phyloP scores from a whole-genome alignment of 75 land plant genomes.

The Pseudotsuga menziesii region DNA sequence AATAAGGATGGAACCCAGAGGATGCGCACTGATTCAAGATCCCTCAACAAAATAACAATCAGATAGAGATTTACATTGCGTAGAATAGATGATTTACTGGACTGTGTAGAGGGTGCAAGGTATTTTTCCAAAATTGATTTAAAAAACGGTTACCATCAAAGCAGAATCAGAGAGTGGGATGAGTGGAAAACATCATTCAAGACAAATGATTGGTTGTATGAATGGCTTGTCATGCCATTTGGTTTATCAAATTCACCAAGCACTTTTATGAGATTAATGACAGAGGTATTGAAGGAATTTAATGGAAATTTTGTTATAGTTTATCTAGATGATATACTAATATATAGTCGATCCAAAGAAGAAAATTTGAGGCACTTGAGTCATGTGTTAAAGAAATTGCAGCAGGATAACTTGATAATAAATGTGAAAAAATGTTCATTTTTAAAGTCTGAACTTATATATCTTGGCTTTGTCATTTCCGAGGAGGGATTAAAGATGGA shows the following conservation, averaged over 20 bases:
- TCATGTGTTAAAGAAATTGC: neutral
- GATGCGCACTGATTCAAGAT: neutral
- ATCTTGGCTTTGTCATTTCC: neutral
- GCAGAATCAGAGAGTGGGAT: neutral
- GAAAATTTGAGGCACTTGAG: neutral
- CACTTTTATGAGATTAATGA: neutral
- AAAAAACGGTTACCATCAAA: neutral
- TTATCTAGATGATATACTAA: neutral
- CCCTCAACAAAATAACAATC: neutral
- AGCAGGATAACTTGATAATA: neutral
- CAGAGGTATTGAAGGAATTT: neutral
- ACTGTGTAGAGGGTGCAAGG: neutral
- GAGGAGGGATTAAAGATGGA: neutral
- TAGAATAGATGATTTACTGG: neutral
- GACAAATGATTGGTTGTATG: neutral
- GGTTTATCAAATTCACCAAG: neutral
- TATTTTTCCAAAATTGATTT: neutral
- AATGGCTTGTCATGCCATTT: neutral
- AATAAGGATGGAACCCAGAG: neutral
- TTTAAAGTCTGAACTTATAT: no score
- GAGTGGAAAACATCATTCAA: neutral
- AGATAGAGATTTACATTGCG: no score
- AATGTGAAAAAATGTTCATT: neutral
- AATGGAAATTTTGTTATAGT: neutral
- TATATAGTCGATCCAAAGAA: neutral